phyloP scores from a whole-genome alignment of 176 grass and related monocot species.

The Melocanna baccifera region DNA sequence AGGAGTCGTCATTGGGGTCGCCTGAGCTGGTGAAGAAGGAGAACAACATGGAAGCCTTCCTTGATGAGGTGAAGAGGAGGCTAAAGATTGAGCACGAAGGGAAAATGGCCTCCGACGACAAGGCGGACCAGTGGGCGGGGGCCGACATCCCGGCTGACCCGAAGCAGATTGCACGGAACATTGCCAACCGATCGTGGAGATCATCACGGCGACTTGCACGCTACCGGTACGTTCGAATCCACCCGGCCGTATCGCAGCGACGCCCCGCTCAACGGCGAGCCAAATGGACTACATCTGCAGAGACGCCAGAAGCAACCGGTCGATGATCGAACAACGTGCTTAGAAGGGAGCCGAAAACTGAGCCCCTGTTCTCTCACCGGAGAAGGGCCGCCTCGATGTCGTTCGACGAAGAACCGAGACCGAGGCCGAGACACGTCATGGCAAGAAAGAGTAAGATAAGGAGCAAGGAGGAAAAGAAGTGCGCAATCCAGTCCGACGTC shows the following conservation, averaged over 20 bases:
- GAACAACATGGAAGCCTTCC: slow-evolving; percentile 86
- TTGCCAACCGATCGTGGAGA: slow-evolving; percentile 72
- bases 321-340: slow-evolving; percentile 68
- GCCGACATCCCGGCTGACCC: slow-evolving; percentile 40
- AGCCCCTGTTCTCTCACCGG: slow-evolving; percentile 26
- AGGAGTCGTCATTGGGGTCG: slow-evolving; percentile 73
- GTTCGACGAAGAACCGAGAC: slow-evolving; percentile 49
- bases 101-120: slow-evolving; percentile 28
- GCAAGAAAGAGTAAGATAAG: slow-evolving; percentile 46
- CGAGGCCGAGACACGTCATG: slow-evolving; percentile 31
- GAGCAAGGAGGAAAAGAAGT: slow-evolving; percentile 61
- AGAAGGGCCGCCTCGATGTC: slow-evolving; percentile 22
- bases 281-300: slow-evolving; percentile 48
- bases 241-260: slow-evolving; percentile 57
- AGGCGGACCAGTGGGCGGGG: slow-evolving; percentile 26
- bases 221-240: slow-evolving; percentile 60
- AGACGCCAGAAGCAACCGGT: slow-evolving; percentile 58
- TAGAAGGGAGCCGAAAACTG: slow-evolving; percentile 48
- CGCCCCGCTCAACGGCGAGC: slow-evolving; percentile 34
- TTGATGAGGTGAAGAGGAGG: slow-evolving; percentile 88
- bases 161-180: slow-evolving; percentile 68
- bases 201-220: slow-evolving; percentile 56
- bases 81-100: slow-evolving; percentile 84
- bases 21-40: slow-evolving; percentile 78
- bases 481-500: slow-evolving; percentile 33